These are phyloP conservation scores for Selaginella moellendorffii DNA, from an alignment of 75 land plant genomes.

Conservation along the genomic window DNA sequence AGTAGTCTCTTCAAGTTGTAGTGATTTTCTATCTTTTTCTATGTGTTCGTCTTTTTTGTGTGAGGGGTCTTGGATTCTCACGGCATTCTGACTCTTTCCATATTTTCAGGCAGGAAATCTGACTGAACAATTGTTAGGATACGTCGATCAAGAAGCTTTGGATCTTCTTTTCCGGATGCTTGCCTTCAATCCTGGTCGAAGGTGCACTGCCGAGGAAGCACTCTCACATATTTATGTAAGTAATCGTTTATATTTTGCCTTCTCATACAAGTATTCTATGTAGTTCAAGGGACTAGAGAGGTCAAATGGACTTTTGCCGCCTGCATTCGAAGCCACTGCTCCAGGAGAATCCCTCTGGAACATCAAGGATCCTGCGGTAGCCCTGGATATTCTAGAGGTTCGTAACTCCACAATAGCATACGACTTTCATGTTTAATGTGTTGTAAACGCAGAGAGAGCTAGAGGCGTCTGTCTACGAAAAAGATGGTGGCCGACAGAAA, in stretches of 20 bases:
- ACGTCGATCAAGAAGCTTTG: conserved; percentile 22
- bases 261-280: neutral
- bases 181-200: conserved; percentile 23
- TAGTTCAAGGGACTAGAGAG: neutral
- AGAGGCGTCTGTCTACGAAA: conserved; percentile 12
- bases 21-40: conserved; percentile 9
- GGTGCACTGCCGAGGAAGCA: conserved; percentile 32
- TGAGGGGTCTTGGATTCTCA: too few species aligned
- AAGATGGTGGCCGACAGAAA: conserved; percentile 19
- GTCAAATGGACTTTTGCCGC: neutral
- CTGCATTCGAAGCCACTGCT: conserved; percentile 7
- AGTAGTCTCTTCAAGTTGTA: too few species aligned
- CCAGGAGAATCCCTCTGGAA: conserved; percentile 23
- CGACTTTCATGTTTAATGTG: neutral
- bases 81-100: too few species aligned
- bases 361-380: conserved; percentile 26
- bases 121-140: conserved; percentile 11
- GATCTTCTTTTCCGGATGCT: conserved; percentile 27
- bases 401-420: neutral
- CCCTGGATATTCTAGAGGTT: conserved; percentile 27
- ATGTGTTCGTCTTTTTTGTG: neutral
- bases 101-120: conserved; percentile 28
- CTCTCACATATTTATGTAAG: conserved; percentile 25
- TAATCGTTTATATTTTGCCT: neutral
- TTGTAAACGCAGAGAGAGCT: conserved; percentile 17